phyloP scores from a whole-genome alignment of 2,329 filamentous ascomycete genomes.

The Hawksworthiomyces lignivorus region DNA sequence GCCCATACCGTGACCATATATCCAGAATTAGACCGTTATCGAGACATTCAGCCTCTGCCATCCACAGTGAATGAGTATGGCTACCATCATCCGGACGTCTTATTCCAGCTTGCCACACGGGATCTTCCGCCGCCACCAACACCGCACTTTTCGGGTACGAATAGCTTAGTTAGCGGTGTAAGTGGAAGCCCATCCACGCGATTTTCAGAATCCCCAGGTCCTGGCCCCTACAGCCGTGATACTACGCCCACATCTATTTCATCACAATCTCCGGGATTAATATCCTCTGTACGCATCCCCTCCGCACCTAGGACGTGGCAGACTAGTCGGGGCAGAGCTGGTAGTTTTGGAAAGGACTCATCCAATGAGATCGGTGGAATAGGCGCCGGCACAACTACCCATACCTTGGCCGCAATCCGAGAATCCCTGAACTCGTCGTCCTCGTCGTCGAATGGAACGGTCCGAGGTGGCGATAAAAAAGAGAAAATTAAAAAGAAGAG shows the following conservation, averaged over 20 bases:
- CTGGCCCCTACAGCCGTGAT: constrained; percentile 65
- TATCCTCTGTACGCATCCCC: constrained; percentile 39
- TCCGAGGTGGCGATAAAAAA: constrained; percentile 44
- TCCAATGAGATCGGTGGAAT: constrained; percentile 40
- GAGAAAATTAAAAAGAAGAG: constrained; percentile 36
- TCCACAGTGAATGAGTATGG: constrained; percentile 17
- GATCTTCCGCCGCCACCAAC: constrained; percentile 56
- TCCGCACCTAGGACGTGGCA: constrained; percentile 40
- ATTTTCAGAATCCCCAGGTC: constrained; percentile 64
- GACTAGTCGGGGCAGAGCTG: constrained; percentile 47
- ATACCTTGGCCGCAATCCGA: constrained; percentile 56
- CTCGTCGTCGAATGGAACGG: constrained; percentile 52
- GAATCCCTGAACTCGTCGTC: constrained; percentile 68
- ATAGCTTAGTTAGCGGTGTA: constrained; percentile 48
- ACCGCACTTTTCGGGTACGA: constrained; percentile 54
- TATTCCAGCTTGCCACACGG: constrained; percentile 53
- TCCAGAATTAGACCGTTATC: constrained; percentile 56
- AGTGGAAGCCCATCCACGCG: constrained; percentile 68
- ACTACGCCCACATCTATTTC: constrained; percentile 73
- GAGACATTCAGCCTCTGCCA: constrained; percentile 34
- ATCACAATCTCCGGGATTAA: constrained; percentile 61
- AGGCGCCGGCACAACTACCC: constrained; percentile 41
- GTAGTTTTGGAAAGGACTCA: constrained; percentile 45
- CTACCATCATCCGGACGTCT: constrained; percentile 35
- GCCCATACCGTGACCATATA: constrained; percentile 41